Base-by-base conservation (phyloP, 176 grass and related monocot genomes). In the Rhipidocladum racemiflorum region DNA sequence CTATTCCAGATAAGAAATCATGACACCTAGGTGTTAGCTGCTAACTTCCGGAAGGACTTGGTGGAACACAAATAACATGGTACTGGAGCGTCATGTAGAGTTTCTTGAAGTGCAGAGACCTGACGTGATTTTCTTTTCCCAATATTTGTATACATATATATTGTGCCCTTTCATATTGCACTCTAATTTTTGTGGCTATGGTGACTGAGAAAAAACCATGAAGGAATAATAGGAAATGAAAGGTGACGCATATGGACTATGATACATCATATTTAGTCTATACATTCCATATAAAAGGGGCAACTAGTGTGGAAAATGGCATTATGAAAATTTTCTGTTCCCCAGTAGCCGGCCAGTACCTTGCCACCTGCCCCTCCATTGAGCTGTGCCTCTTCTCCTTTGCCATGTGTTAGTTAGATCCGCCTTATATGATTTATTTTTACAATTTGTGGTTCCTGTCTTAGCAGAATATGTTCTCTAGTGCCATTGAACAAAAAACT, bases 41-140 rank as follows among this genome's bases (percentile, higher is more conserved):
- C 70, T 59, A 70, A 70, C 65, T 59, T 81, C 16, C 5, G 21
- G 68, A 61, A 82, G 79, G 61, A 60, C 28, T 45, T 61, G 25
- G 27, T 60, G 48, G 59, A 18, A 23, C 42, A 46, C 38, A 62
- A 77, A 78, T 78, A 32, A 32, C 42, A 21, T 62, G 16, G 39
- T 77, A 44, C 16, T 44, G 56, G 38, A 65, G 35, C 48, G 25
- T 65, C 20, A 65, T 34, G 59, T 17, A 64, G 14, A 46, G 6
- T 34, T 42, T 68, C 17, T 57, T 20, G 18, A 57, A 56, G 36
- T 60, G 57, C 61, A 57, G 34, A 44, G 35, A 76, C 12, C 36
- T 17, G 27, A 23, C 18, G 53, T 69, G 34, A 30, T 71, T 60
- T 81, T 16, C 51, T 71, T 71, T 71, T 45, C 51, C 11, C 29